Evolutionary conservation across 805 yeast species (phyloP).

Genomic region (Kodamaea fukazawae): DNA sequence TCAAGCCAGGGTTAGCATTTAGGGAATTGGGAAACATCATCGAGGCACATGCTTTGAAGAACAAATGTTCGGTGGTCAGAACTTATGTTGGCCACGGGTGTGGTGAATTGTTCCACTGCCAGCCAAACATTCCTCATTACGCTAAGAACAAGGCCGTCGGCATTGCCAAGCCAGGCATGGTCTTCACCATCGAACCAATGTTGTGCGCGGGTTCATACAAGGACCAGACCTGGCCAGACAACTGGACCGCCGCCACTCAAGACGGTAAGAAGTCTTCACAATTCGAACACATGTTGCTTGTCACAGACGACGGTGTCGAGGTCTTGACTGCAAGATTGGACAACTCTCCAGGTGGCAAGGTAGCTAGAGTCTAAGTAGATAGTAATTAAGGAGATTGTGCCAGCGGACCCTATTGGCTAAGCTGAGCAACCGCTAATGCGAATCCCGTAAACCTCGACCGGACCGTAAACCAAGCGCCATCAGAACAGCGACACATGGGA

Average conservation of each 20-base stretch:
- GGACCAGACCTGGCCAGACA: constrained; percentile 93
- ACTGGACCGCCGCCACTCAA: constrained; percentile 91
- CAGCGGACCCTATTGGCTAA: too few species aligned
- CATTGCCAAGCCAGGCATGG: constrained; percentile 92
- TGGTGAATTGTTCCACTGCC: constrained; percentile 81
- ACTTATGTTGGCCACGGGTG: constrained; percentile 94
- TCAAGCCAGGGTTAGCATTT: constrained; percentile 90
- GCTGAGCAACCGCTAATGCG: too few species aligned
- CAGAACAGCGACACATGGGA: too few species aligned
- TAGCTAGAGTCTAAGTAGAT: constrained; percentile 45
- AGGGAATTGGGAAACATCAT: constrained; percentile 84
- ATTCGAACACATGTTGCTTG: constrained; percentile 89
- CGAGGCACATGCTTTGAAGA: constrained; percentile 77
- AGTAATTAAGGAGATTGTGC: too few species aligned
- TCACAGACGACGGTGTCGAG: constrained; percentile 92
- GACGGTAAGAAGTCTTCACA: constrained; percentile 93
- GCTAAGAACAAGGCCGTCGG: constrained; percentile 92
- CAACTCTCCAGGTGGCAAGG: constrained; percentile 86
- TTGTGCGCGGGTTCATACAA: constrained; percentile 77
- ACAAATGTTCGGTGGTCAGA: constrained; percentile 83
- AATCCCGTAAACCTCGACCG: too few species aligned
- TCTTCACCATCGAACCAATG: constrained; percentile 98
- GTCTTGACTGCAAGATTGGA: constrained; percentile 79
- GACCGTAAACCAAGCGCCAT: too few species aligned
- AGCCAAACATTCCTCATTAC: constrained; percentile 92